phyloP scores from a whole-genome alignment of 345 rosid genomes.

The Eucalyptus viminalis region DNA sequence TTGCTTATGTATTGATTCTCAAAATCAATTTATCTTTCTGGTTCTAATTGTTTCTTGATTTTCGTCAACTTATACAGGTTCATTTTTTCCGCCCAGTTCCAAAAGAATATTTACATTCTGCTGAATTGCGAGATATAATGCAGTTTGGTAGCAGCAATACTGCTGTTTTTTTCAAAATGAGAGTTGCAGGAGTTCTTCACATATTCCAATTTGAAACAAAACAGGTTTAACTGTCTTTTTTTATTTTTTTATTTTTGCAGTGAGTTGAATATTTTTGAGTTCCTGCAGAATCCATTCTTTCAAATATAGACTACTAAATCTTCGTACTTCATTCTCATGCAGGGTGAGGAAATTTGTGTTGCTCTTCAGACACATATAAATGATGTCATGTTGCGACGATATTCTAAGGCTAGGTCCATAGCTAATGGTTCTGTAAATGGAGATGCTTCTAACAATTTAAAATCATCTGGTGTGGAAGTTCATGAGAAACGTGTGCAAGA shows the following conservation, averaged over 20 bases:
- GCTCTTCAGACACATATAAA: constrained; percentile 98
- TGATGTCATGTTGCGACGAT: constrained; percentile 97
- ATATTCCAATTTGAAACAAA: constrained; percentile 96
- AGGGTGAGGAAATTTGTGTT: constrained; percentile 99
- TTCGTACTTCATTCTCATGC: not conserved
- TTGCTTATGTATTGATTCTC: not conserved
- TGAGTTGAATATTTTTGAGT: not conserved
- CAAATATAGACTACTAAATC: not conserved
- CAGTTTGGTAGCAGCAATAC: constrained; percentile 98
- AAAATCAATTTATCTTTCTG: not conserved
- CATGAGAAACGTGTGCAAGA: constrained; percentile 74
- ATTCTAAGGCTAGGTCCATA: constrained; percentile 80
- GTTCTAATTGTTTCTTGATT: not conserved
- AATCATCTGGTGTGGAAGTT: constrained; percentile 43
- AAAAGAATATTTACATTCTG: constrained; percentile 90
- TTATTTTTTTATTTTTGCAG: not conserved
- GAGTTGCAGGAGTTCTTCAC: constrained; percentile 98
- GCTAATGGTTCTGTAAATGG: constrained; percentile 57
- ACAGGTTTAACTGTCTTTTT: constrained; percentile 40
- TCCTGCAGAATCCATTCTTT: not conserved
- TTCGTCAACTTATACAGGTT: constrained; percentile 24
- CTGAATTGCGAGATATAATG: constrained; percentile 95
- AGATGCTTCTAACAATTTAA: constrained; percentile 47
- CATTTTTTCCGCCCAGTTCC: constrained; percentile 99
- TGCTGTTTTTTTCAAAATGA: constrained; percentile 97